Evolutionary conservation across 805 yeast species (phyloP).

Genomic region (Ogataea chonburiensis): DNA sequence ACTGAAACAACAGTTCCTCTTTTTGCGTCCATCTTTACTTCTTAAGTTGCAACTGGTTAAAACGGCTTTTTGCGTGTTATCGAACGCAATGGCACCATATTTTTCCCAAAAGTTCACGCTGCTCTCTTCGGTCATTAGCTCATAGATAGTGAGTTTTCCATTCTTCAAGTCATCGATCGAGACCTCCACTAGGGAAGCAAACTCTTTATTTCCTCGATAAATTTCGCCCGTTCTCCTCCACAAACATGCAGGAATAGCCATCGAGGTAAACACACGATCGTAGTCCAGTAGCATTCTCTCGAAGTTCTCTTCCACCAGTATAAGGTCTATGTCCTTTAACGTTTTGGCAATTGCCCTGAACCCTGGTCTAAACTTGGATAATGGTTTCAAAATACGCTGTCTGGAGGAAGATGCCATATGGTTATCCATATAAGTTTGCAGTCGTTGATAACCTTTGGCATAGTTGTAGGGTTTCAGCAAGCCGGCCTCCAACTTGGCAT

Average conservation of each 20-base stretch:
- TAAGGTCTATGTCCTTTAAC: slow-evolving; percentile 85
- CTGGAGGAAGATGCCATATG: slow-evolving; percentile 83
- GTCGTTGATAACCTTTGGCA: slow-evolving; percentile 87
- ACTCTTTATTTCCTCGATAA: slow-evolving; percentile 91
- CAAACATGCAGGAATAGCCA: slow-evolving; percentile 97
- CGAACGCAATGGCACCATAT: slow-evolving; percentile 94
- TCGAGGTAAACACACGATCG: slow-evolving; percentile 91
- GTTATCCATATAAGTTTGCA: slow-evolving; percentile 88
- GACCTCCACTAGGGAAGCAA: slow-evolving; percentile 89
- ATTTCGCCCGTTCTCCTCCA: slow-evolving; percentile 98
- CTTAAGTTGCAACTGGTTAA: slow-evolving; percentile 86
- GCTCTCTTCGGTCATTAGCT: slow-evolving; percentile 91
- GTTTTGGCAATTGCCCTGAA: slow-evolving; percentile 90
- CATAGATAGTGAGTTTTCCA: slow-evolving; percentile 89
- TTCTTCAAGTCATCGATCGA: slow-evolving; percentile 87
- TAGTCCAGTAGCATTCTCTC: slow-evolving; percentile 91
- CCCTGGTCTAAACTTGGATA: slow-evolving; percentile 85
- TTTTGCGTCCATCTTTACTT: slow-evolving; percentile 75
- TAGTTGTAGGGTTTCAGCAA: slow-evolving; percentile 88
- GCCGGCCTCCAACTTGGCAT: slow-evolving; percentile 93
- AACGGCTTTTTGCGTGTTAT: slow-evolving; percentile 92
- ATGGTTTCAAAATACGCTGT: slow-evolving; percentile 81
- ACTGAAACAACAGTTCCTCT: slow-evolving; percentile 87
- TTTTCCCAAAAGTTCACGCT: slow-evolving; percentile 98
- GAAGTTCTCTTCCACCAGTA: slow-evolving; percentile 88